A percentile compares a stretch with the other conserved stretches of the same genome.
These are phyloP conservation scores for Phialemonium atrogriseum DNA, from an alignment of 2,329 filamentous ascomycete species.

Conservation along the genomic window DNA sequence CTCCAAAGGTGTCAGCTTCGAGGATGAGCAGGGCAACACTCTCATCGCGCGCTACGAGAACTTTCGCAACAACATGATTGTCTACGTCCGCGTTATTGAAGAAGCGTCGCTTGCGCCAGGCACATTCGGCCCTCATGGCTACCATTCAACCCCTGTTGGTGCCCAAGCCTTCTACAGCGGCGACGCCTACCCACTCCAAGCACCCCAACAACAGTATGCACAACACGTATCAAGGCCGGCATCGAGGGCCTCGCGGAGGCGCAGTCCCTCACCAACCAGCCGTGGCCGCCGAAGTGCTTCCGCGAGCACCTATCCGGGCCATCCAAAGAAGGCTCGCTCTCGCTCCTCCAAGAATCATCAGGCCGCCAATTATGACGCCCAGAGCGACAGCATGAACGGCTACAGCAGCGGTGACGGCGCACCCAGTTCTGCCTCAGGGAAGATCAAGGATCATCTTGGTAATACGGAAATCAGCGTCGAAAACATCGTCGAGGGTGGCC, in stretches of 20 bases:
- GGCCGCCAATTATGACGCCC: constrained; percentile 47
- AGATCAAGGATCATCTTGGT: constrained; percentile 76
- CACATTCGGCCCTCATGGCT: constrained; percentile 42
- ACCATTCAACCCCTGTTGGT: constrained; percentile 43
- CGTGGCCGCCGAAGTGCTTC: constrained; percentile 72
- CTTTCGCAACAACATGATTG: constrained; percentile 82
- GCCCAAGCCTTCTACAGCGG: constrained; percentile 50
- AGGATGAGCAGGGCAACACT: constrained; percentile 80
- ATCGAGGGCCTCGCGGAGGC: constrained; percentile 64
- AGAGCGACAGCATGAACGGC: constrained; percentile 58
- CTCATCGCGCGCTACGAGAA: constrained; percentile 96
- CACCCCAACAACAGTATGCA: constrained; percentile 40
- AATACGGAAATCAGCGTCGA: constrained; percentile 97
- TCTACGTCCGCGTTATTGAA: constrained; percentile 82
- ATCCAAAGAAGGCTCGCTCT: constrained; percentile 58
- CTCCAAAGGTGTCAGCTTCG: constrained; percentile 84
- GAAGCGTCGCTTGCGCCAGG: constrained; percentile 37
- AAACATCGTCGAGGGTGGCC: constrained; percentile 94
- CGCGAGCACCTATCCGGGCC: constrained; percentile 41
- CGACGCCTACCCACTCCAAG: constrained; percentile 37
- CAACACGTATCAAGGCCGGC: constrained; percentile 58
- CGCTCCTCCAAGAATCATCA: constrained; percentile 60
- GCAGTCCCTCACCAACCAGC: constrained; percentile 67
- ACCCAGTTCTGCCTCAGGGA: constrained; percentile 66
- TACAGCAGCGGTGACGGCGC: constrained; percentile 86